These are phyloP conservation scores for Physocladia obscura DNA, from an alignment of 192 early-diverging fungal species.

Conservation along the genomic window DNA sequence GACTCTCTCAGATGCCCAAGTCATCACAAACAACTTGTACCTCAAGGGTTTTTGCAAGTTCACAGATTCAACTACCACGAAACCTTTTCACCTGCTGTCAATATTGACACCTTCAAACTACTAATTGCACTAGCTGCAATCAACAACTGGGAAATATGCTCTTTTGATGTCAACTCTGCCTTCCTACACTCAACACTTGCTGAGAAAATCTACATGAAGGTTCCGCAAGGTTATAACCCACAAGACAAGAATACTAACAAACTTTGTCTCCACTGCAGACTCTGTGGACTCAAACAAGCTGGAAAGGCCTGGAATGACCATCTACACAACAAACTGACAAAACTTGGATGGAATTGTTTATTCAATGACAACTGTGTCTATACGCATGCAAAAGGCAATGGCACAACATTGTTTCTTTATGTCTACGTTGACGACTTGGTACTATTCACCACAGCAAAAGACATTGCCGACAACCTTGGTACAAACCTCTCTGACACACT, in stretches of 20 bases:
- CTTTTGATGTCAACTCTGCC: slow-evolving; percentile 37
- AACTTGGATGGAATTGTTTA: background rate
- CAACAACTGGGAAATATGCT: slow-evolving; percentile 16
- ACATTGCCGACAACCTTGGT: background rate
- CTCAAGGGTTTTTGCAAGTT: slow-evolving; percentile 38
- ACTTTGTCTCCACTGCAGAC: background rate
- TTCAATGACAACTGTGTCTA: slow-evolving; percentile 26
- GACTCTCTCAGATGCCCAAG: slow-evolving; percentile 27
- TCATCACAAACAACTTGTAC: slow-evolving; percentile 34
- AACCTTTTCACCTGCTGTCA: slow-evolving; percentile 45
- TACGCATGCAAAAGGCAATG: background rate
- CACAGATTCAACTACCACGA: slow-evolving; percentile 39
- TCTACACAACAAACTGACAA: background rate
- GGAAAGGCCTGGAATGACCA: slow-evolving; percentile 17
- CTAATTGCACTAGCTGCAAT: slow-evolving; percentile 14
- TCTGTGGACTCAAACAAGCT: slow-evolving; percentile 35
- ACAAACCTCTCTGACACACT: background rate
- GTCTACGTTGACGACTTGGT: slow-evolving; percentile 46
- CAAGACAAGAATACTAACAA: background rate
- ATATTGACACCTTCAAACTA: slow-evolving; percentile 15
- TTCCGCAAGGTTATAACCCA: slow-evolving; percentile 26
- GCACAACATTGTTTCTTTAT: slow-evolving; percentile 9
- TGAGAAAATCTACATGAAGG: slow-evolving; percentile 28
- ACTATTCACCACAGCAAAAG: slow-evolving; percentile 7
- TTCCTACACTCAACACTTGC: slow-evolving; percentile 38